Percentiles rank a stretch among this genome's conserved stretches.
Conservation (phyloP, 2,329 filamentous ascomycete species). For the Fragosphaeria purpurea region DNA sequence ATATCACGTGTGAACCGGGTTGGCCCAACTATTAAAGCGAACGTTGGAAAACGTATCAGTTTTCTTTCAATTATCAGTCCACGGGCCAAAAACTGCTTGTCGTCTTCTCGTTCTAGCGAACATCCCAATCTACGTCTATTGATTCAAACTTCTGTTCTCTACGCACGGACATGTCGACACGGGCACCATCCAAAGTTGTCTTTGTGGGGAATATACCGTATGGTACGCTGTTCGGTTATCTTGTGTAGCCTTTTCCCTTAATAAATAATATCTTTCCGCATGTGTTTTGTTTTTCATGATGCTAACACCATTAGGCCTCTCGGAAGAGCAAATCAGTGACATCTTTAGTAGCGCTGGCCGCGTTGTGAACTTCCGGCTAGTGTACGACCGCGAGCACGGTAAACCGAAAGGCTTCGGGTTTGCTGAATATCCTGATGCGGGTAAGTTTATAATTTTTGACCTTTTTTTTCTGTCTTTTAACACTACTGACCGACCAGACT, state of each 20-base stretch:
- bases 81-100: too few relatives aligned
- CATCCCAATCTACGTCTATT: too few relatives aligned
- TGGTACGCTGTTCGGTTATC: constrained; percentile 34
- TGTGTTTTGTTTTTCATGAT: too few relatives aligned
- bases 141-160: background rate
- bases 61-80: too few relatives aligned
- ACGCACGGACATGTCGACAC: constrained; percentile 49
- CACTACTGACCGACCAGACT: constrained; percentile 33
- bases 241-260: background rate
- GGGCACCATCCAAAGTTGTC: constrained; percentile 67
- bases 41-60: too few relatives aligned
- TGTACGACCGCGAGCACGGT: constrained; percentile 92
- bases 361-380: constrained; percentile 82
- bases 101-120: too few relatives aligned
- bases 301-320: constrained; percentile 57
- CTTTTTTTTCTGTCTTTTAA: too few relatives aligned
- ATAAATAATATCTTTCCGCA: background rate
- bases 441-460: constrained; percentile 30
- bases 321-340: constrained; percentile 90
- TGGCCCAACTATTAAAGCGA: too few relatives aligned
- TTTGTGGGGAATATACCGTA: constrained; percentile 85
- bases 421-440: constrained; percentile 86
- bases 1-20: too few relatives aligned
- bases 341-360: constrained; percentile 86
- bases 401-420: constrained; percentile 95